Evolutionary conservation across 179 eudicot genomes (phyloP).

Genomic region (Amaranthus tricolor): DNA sequence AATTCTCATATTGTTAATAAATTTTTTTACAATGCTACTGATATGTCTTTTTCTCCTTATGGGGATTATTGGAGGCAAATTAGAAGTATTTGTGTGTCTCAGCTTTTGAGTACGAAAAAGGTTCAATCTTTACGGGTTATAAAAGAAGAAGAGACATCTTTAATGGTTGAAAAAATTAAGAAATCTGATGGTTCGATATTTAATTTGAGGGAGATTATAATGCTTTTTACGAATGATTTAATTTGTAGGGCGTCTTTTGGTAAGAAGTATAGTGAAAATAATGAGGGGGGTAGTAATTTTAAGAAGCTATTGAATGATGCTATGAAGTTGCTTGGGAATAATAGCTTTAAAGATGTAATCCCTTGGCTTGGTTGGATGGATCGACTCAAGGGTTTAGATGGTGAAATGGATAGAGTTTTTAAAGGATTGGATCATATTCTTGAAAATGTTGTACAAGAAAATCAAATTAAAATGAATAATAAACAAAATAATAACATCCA

Average conservation of each 20-base stretch:
- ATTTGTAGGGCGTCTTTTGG: constrained; percentile 41
- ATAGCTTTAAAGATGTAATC: constrained; percentile 34
- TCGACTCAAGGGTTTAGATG: constrained; percentile 18
- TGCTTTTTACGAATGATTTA: constrained; percentile 19
- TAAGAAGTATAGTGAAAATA: constrained; percentile 31
- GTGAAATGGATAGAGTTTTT: constrained; percentile 9
- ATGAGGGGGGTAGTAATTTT: constrained; percentile 18
- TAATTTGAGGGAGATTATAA: constrained; percentile 33
- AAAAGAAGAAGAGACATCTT: constrained; percentile 34
- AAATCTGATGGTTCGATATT: constrained; percentile 7
- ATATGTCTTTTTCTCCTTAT: constrained; percentile 31
- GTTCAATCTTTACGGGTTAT: constrained; percentile 28
- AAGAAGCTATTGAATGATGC: constrained; percentile 15
- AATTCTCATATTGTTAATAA: neutral
- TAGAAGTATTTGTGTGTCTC: constrained; percentile 33
- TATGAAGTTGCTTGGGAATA: constrained; percentile 25
- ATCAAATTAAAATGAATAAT: neutral
- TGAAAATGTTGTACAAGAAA: constrained; percentile 25
- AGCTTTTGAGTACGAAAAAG: constrained; percentile 33
- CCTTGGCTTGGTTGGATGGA: constrained; percentile 38
- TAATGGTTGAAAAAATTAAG: constrained; percentile 30
- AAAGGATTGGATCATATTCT: constrained; percentile 20
- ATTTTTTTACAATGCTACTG: constrained; percentile 25
- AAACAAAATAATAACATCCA: neutral
- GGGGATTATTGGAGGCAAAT: constrained; percentile 47